Conservation (phyloP, 768 basidiomycete species). For the Leucogyrophana mollusca region DNA sequence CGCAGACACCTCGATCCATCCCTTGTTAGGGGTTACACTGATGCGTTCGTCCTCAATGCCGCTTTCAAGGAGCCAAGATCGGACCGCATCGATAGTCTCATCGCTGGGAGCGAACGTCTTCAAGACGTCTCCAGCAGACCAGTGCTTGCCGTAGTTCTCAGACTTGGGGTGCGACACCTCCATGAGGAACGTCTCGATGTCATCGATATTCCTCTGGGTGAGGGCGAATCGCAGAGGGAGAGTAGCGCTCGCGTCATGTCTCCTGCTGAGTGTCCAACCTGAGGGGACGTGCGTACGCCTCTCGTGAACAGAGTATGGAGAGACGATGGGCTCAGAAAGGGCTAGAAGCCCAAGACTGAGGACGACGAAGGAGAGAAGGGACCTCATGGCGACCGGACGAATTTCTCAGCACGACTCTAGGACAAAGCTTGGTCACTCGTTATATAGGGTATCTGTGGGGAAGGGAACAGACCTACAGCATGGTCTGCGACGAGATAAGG, state of each 20-base stretch:
- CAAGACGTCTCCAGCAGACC: slow-evolving; percentile 23
- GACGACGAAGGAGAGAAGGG: slow-evolving; percentile 13
- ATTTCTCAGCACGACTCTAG: not conserved
- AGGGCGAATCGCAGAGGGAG: slow-evolving; percentile 31
- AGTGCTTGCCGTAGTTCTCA: slow-evolving; percentile 31
- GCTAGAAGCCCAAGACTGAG: slow-evolving; percentile 16
- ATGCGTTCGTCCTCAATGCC: slow-evolving; percentile 23
- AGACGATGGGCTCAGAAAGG: slow-evolving; percentile 15
- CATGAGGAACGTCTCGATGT: slow-evolving; percentile 25
- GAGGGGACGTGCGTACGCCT: slow-evolving; percentile 32
- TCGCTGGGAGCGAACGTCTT: slow-evolving; percentile 27
- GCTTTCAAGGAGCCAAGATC: slow-evolving; percentile 23
- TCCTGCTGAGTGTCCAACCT: slow-evolving; percentile 37
- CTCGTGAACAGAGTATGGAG: slow-evolving; percentile 36
- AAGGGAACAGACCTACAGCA: slow-evolving; percentile 6
- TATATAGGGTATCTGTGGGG: slow-evolving; percentile 10
- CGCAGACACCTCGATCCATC: slow-evolving; percentile 25
- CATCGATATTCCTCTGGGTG: slow-evolving; percentile 27
- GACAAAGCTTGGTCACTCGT: slow-evolving; percentile 5
- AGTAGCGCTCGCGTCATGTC: slow-evolving; percentile 28
- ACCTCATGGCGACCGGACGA: slow-evolving; percentile 9
- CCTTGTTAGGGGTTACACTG: slow-evolving; percentile 16
- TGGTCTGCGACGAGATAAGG: slow-evolving; percentile 7
- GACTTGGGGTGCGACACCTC: slow-evolving; percentile 34
- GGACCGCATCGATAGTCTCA: slow-evolving; percentile 24